A percentile compares a stretch with the other conserved stretches of the same genome.
Evolutionary conservation across 1,284 basidiomycete species (phyloP).

Genomic region (Tilletia caries): DNA sequence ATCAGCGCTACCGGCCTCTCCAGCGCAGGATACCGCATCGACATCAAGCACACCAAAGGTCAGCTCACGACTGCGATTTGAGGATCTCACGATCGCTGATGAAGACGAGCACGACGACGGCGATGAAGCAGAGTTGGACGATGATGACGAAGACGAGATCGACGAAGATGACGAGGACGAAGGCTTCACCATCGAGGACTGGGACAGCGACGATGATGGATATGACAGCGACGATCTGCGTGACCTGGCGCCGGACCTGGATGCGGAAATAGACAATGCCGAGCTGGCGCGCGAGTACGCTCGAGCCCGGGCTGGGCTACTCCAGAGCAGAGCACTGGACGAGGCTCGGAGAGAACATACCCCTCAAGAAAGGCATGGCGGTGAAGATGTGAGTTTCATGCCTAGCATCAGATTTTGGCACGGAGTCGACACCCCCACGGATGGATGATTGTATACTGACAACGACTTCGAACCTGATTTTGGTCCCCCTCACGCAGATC

Average conservation of each 20-base stretch:
- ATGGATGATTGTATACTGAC: no score
- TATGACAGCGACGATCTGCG: conserved; percentile 45
- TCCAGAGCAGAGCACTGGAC: neutral
- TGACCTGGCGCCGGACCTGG: conserved; percentile 35
- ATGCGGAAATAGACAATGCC: conserved; percentile 25
- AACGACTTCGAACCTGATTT: no score
- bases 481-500: neutral
- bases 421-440: no score
- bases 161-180: conserved; percentile 21
- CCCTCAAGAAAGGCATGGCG: neutral
- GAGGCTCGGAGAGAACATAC: neutral
- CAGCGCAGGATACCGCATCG: no score
- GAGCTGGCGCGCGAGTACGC: conserved; percentile 46
- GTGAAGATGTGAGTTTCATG: neutral
- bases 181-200: conserved; percentile 15
- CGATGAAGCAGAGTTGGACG: conserved; percentile 11
- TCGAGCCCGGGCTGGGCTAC: conserved; percentile 35
- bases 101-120: conserved; percentile 58
- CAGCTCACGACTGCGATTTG: neutral
- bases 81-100: neutral
- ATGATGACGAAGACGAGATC: conserved; percentile 7
- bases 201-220: conserved; percentile 39
- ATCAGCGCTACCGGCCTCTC: no score
- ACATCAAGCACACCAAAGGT: neutral
- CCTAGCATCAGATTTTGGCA: neutral